These are phyloP conservation scores for Elongisporangium prolatum DNA, from an alignment of 352 stramenopile species.

Conservation along the genomic window DNA sequence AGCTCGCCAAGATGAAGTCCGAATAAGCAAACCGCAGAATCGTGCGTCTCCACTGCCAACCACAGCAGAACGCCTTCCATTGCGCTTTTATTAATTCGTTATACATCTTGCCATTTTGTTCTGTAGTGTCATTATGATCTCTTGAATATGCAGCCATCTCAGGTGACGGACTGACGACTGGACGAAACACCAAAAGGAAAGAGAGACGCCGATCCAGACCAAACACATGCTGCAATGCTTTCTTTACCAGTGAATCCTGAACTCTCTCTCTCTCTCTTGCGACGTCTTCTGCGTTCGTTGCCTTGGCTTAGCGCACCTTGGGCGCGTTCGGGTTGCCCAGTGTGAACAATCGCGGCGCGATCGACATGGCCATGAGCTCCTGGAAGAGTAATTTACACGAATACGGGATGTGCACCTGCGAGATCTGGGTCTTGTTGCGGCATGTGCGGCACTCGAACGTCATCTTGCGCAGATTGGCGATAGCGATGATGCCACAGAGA, in stretches of 20 bases:
- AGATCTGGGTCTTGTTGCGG: slow-evolving; percentile 93
- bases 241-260: background rate
- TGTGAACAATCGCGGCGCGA: slow-evolving; percentile 97
- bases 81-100: background rate
- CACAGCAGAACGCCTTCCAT: background rate
- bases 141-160: background rate
- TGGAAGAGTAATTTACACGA: slow-evolving; percentile 99
- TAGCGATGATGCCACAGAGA: slow-evolving; percentile 98
- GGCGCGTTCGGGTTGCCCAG: slow-evolving; percentile 73
- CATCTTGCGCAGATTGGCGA: slow-evolving; percentile 98
- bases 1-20: slow-evolving; percentile 73
- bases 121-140: background rate
- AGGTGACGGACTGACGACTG: background rate
- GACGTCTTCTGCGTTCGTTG: background rate
- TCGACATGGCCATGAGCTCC: slow-evolving; percentile 99
- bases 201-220: background rate
- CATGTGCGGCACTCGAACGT: slow-evolving; percentile 97
- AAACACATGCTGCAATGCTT: background rate
- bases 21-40: slow-evolving; percentile 23
- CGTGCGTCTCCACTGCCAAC: background rate
- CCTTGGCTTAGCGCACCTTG: slow-evolving; percentile 31
- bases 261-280: background rate
- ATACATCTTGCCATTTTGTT: background rate
- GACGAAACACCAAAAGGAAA: background rate
- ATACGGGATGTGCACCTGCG: slow-evolving; percentile 98